Percentiles rank a stretch among this genome's conserved stretches.
These are phyloP conservation scores for Alloteropsis semialata DNA, from an alignment of 176 grass and related monocot species.

Conservation along the genomic window DNA sequence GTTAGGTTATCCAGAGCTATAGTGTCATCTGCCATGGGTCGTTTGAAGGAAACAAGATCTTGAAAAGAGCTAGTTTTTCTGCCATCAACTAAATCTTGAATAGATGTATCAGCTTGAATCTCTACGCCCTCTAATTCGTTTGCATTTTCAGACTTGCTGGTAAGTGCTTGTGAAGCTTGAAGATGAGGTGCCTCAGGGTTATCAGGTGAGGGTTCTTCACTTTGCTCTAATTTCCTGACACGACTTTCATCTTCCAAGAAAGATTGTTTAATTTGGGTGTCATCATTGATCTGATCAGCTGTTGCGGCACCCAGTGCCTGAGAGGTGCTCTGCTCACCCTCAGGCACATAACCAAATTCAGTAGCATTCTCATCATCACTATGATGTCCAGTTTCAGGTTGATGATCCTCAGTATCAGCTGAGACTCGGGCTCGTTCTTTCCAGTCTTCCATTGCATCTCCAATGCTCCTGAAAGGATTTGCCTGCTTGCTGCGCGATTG, in stretches of 20 bases:
- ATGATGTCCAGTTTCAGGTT: slow-evolving; percentile 47
- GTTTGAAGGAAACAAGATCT: slow-evolving; percentile 67
- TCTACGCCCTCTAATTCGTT: slow-evolving; percentile 35
- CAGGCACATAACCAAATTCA: slow-evolving; percentile 75
- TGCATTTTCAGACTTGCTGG: slow-evolving; percentile 45
- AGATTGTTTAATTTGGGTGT: slow-evolving; percentile 45
- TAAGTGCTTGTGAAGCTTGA: slow-evolving; percentile 54
- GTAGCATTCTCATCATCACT: slow-evolving; percentile 63
- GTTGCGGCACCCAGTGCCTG: slow-evolving; percentile 85
- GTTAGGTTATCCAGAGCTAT: slow-evolving; percentile 23
- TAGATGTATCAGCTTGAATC: slow-evolving; percentile 34
- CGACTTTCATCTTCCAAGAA: slow-evolving; percentile 56
- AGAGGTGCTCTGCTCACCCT: slow-evolving; percentile 81
- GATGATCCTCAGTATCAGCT: slow-evolving; percentile 66
- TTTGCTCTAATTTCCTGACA: slow-evolving; percentile 44
- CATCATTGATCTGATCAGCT: slow-evolving; percentile 64
- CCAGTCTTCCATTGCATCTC: slow-evolving; percentile 88
- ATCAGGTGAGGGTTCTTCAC: slow-evolving; percentile 38
- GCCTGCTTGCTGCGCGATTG: slow-evolving; percentile 53
- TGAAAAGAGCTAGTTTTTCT: slow-evolving; percentile 30
- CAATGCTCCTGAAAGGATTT: slow-evolving; percentile 90
- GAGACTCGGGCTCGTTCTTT: slow-evolving; percentile 92
- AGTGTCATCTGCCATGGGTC: slow-evolving; percentile 47
- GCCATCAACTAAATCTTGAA: slow-evolving; percentile 36
- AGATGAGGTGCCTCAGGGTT: slow-evolving; percentile 50